phyloP scores from a whole-genome alignment of 2,329 filamentous ascomycete genomes.

The Alternaria ventricosa region DNA sequence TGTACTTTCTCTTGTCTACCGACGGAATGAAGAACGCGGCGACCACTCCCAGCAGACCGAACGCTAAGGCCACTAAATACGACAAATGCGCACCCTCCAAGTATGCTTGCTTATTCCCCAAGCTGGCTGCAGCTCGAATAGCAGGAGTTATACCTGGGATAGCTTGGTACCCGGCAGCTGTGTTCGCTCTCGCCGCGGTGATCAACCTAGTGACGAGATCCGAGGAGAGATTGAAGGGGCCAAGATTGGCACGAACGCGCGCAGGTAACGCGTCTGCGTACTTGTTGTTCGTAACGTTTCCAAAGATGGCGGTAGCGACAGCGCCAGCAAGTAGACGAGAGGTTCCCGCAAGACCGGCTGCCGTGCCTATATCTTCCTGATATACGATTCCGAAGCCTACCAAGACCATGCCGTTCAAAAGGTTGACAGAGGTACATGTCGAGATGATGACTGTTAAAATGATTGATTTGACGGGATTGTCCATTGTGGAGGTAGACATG shows the following conservation, averaged over 20 bases:
- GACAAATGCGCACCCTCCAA: constrained; percentile 31
- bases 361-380: constrained; percentile 41
- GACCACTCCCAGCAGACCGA: constrained; percentile 35
- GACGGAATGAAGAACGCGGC: constrained; percentile 36
- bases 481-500: constrained; percentile 32
- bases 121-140: constrained; percentile 31
- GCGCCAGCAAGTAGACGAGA: constrained; percentile 37
- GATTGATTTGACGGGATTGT: constrained; percentile 33
- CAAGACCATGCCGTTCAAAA: constrained; percentile 39
- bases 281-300: constrained; percentile 39
- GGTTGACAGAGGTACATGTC: constrained; percentile 34
- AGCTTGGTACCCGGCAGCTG: constrained; percentile 32
- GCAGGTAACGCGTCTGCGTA: constrained; percentile 24
- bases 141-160: constrained; percentile 39
- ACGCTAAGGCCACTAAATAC: constrained; percentile 43
- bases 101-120: constrained; percentile 40
- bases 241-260: constrained; percentile 22
- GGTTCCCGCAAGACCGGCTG: constrained; percentile 38
- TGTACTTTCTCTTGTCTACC: constrained; percentile 39
- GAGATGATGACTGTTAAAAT: constrained; percentile 38
- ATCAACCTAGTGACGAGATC: constrained; percentile 23
- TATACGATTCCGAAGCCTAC: constrained; percentile 40
- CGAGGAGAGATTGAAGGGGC: constrained; percentile 23
- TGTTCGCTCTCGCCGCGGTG: constrained; percentile 29
- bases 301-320: constrained; percentile 38